Conservation (phyloP, 805 yeast species). For the Vanderwaltozyma tropicalis region DNA sequence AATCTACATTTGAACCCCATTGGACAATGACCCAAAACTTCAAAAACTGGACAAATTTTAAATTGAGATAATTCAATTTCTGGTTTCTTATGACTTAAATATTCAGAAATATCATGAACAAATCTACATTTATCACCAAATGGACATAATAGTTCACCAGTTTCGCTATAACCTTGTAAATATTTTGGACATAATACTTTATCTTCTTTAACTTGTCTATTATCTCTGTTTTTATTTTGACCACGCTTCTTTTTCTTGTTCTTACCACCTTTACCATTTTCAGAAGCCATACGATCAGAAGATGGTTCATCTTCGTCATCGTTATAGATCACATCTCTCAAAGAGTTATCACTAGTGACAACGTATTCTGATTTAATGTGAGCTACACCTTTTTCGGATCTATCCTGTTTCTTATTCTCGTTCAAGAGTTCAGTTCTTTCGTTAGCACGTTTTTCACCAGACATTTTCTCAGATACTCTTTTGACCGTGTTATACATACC, state of each 20-base stretch:
- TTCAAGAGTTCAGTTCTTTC: constrained; percentile 4
- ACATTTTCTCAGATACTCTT: too few relatives aligned
- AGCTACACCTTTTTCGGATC: constrained; percentile 52
- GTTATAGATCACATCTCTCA: constrained; percentile 7
- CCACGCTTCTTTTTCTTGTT: constrained; percentile 49
- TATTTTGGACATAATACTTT: constrained; percentile 56
- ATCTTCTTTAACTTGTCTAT: constrained; percentile 55
- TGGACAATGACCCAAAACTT: constrained; percentile 81
- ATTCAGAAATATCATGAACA: constrained; percentile 62
- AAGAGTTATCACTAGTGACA: constrained; percentile 23
- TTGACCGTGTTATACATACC: too few relatives aligned
- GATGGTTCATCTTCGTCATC: constrained; percentile 40
- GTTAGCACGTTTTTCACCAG: constrained; percentile 18
- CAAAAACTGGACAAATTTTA: constrained; percentile 65
- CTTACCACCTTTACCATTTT: constrained; percentile 36
- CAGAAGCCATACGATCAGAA: constrained; percentile 30
- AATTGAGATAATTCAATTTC: constrained; percentile 52
- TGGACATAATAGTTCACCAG: constrained; percentile 37
- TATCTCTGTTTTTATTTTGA: constrained; percentile 74
- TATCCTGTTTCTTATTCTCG: constrained; percentile 14
- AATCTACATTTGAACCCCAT: constrained; percentile 89
- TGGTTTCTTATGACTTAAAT: constrained; percentile 51
- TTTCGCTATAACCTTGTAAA: constrained; percentile 39
- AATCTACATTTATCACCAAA: constrained; percentile 69
- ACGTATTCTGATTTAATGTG: constrained; percentile 64